A percentile compares a stretch with the other conserved stretches of the same genome.
Conservation (phyloP, 345 rosid genomes). For the Boechera divaricarpa region DNA sequence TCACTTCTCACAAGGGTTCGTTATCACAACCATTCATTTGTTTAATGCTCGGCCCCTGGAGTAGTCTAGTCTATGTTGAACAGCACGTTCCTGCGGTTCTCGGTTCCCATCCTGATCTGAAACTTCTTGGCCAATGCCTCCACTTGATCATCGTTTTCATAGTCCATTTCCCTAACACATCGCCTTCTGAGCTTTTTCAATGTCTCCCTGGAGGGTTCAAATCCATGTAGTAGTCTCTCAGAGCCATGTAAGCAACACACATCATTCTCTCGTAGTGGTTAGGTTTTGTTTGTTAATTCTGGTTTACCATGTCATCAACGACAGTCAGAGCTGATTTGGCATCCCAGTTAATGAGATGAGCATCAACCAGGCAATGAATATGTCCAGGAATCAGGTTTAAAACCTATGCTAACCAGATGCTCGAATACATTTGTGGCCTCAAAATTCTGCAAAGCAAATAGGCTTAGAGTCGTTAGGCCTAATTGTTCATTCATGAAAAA, state of each 20-base stretch:
- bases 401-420: slow-evolving; percentile 75
- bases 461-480: slow-evolving; percentile 18
- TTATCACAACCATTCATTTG: no score
- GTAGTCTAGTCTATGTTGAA: slow-evolving; percentile 63
- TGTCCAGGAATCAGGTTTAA: slow-evolving; percentile 80
- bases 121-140: slow-evolving; percentile 61
- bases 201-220: slow-evolving; percentile 74
- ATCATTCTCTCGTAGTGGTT: slow-evolving; percentile 6
- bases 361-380: slow-evolving; percentile 81
- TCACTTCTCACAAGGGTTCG: no score
- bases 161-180: slow-evolving; percentile 79
- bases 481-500: slow-evolving; percentile 1
- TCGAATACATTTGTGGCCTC: slow-evolving; percentile 90
- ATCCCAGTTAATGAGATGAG: slow-evolving; percentile 88
- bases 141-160: slow-evolving; percentile 66
- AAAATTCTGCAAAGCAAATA: slow-evolving; percentile 58
- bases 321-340: slow-evolving; percentile 74
- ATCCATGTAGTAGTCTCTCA: slow-evolving; percentile 52
- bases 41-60: slow-evolving; percentile 62
- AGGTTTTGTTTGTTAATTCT: slow-evolving; percentile 2
- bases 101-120: slow-evolving; percentile 64
- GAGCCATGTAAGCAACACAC: slow-evolving; percentile 8
- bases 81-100: slow-evolving; percentile 73
- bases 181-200: slow-evolving; percentile 85
- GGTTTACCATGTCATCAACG: slow-evolving; percentile 75